phyloP scores from a whole-genome alignment of 352 stramenopile genomes.

The Phytophthora cajani region DNA sequence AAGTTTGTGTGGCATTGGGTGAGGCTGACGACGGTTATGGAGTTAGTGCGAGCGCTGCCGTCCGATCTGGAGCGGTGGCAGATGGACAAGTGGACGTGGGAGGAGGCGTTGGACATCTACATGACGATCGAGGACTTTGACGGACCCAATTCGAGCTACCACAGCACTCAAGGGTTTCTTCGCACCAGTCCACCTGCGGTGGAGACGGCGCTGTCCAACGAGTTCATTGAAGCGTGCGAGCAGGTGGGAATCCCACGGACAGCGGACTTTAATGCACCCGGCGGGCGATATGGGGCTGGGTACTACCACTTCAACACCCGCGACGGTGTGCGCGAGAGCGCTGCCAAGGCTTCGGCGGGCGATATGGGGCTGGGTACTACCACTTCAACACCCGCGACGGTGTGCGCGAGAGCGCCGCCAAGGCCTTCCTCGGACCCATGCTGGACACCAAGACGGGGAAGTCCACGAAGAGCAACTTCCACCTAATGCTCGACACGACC shows the following conservation, averaged over 20 bases:
- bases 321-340: slow-evolving; percentile 77
- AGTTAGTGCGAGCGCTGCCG: slow-evolving; percentile 64
- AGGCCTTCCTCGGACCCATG: slow-evolving; percentile 73
- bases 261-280: slow-evolving; percentile 85
- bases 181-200: slow-evolving; percentile 54
- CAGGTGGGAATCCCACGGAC: slow-evolving; percentile 63
- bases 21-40: background rate
- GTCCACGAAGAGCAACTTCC: slow-evolving; percentile 55
- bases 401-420: slow-evolving; percentile 81
- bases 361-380: slow-evolving; percentile 83
- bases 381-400: slow-evolving; percentile 89
- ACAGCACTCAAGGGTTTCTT: slow-evolving; percentile 63
- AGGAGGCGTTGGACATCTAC: slow-evolving; percentile 76
- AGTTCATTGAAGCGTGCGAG: slow-evolving; percentile 63
- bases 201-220: slow-evolving; percentile 42
- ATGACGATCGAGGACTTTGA: slow-evolving; percentile 80
- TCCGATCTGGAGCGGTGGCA: slow-evolving; percentile 82
- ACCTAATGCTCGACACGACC: slow-evolving; percentile 57
- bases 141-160: slow-evolving; percentile 55
- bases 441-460: slow-evolving; percentile 35
- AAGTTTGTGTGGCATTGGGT: background rate
- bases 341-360: too few relatives aligned
- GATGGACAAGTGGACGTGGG: slow-evolving; percentile 79
- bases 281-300: slow-evolving; percentile 66
- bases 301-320: slow-evolving; percentile 91